Base-by-base conservation (phyloP, 352 stramenopile genomes). In the Phytopythium ostracodes region DNA sequence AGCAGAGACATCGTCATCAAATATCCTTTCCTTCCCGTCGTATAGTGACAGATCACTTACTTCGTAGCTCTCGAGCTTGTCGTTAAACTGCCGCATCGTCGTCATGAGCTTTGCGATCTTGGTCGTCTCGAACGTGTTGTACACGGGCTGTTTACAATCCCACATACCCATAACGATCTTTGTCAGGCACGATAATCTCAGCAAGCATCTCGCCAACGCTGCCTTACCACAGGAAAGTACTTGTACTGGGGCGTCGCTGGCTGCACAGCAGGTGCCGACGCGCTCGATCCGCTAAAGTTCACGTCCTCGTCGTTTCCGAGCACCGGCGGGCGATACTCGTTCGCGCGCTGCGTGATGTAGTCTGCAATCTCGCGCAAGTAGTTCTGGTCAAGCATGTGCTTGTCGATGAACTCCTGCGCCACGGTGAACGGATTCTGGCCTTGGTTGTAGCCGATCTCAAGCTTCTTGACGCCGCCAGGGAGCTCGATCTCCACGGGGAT, bases 371-470 rank as follows among this genome's bases (percentile, higher is more conserved):
- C 77, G 20, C 76, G 73, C 46, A 98, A 75, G 72, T 99, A 96
- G 53, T 81, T 71, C 67, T 99, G 93, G 42, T 97, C 88, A 12
- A 99, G 75, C 73, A 96, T 86, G 77, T 99, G 82, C 69, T 96
- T 94, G 80, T 98, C 91, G 71, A 99, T 98, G 70, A 99, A 99
- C 35, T 84, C 72, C 72, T 99, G 96, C 6, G 96, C 96, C 11
- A 96, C 89, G 9, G 96, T 87, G 73, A 98, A 99, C 35, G 96
- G 95, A 77, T 98, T 99, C 59, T 99, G 93, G 10, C 94, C 96
- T 74, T 97, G 97, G 66, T 99, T 99, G 83, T 98, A 99, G 18
- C 96, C 96, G 65, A 99, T 98, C 67, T 98, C 77, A n/a, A 99
- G 81, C 53, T 93, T 98, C 51, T 86, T 84, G 0, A 99, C 72